A percentile compares a stretch with the other conserved stretches of the same genome.
Evolutionary conservation across 148 eudicot species (phyloP).

Genomic region (Salicornia ramosissima): DNA sequence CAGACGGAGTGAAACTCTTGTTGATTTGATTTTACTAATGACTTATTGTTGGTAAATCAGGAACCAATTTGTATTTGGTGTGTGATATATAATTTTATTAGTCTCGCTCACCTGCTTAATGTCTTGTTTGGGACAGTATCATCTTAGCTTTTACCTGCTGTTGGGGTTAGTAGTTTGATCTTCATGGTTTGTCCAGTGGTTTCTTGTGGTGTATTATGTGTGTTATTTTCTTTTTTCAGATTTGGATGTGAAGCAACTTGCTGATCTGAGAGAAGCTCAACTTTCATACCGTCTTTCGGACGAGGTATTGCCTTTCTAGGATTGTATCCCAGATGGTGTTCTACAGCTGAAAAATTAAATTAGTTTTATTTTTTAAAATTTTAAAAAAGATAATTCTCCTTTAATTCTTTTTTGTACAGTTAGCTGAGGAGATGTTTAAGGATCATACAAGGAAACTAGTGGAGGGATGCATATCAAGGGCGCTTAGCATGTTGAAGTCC

Average conservation of each 20-base stretch:
- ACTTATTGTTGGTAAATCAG: no score
- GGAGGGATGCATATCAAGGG: conserved; percentile 69
- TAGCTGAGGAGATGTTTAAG: conserved; percentile 77
- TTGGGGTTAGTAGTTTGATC: neutral
- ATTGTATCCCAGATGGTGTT: neutral
- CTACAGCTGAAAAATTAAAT: conserved; percentile 2
- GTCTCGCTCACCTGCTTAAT: neutral
- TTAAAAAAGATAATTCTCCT: no score
- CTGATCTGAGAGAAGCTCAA: conserved; percentile 69
- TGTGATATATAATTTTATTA: neutral
- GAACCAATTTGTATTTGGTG: neutral
- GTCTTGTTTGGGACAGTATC: neutral
- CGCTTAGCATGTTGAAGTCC: conserved; percentile 56
- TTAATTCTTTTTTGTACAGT: conserved; percentile 38
- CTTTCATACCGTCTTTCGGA: conserved; percentile 69
- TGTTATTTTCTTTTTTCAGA: conserved; percentile 32
- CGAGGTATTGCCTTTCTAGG: conserved; percentile 51
- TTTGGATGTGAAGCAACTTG: conserved; percentile 57
- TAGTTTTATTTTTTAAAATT: neutral
- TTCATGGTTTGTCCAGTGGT: neutral
- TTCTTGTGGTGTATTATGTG: neutral
- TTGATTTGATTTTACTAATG: no score
- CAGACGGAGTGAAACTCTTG: no score
- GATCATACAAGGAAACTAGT: conserved; percentile 73
- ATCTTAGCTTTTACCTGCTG: neutral